phyloP scores from a whole-genome alignment of 1,139 yeast genomes.

The Protomyces inundatus region DNA sequence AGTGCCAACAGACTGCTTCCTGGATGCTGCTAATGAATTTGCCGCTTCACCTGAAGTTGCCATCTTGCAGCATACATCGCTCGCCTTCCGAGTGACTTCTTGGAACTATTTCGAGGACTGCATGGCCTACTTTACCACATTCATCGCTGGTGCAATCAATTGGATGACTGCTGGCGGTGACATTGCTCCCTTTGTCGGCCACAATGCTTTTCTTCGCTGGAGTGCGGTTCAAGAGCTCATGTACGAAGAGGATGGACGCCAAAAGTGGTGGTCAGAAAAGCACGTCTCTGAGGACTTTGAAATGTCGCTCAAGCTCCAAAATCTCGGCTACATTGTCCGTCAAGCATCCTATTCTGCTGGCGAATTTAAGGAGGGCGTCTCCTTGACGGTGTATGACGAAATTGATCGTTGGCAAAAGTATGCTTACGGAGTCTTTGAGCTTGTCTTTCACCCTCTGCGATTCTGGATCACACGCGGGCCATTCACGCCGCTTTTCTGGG shows the following conservation, averaged over 20 bases:
- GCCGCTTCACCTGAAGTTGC: conserved; percentile 30
- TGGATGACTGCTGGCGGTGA: conserved; percentile 31
- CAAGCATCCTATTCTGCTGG: conserved; percentile 28
- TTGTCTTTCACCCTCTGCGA: conserved; percentile 28
- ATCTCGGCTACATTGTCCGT: conserved; percentile 28
- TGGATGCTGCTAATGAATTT: conserved; percentile 32
- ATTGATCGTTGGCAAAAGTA: conserved; percentile 32
- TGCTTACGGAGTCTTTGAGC: conserved; percentile 30
- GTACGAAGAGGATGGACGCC: conserved; percentile 28
- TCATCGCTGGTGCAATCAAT: conserved; percentile 30
- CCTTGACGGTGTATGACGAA: conserved; percentile 31
- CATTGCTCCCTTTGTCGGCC: conserved; percentile 31
- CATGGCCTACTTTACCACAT: conserved; percentile 31
- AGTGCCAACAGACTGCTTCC: conserved; percentile 31
- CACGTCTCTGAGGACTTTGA: conserved; percentile 32
- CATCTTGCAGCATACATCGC: conserved; percentile 30
- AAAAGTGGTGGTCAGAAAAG: conserved; percentile 30
- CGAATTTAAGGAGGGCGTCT: conserved; percentile 31
- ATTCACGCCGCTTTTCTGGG: conserved; percentile 30
- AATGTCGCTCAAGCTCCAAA: conserved; percentile 30
- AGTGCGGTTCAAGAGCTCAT: conserved; percentile 29
- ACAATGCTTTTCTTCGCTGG: conserved; percentile 31
- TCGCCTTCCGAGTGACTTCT: conserved; percentile 29
- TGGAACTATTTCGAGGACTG: conserved; percentile 30
- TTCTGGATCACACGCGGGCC: conserved; percentile 28